phyloP scores from a whole-genome alignment of 106 monocot species.

The Acanthochlamys bracteata region DNA sequence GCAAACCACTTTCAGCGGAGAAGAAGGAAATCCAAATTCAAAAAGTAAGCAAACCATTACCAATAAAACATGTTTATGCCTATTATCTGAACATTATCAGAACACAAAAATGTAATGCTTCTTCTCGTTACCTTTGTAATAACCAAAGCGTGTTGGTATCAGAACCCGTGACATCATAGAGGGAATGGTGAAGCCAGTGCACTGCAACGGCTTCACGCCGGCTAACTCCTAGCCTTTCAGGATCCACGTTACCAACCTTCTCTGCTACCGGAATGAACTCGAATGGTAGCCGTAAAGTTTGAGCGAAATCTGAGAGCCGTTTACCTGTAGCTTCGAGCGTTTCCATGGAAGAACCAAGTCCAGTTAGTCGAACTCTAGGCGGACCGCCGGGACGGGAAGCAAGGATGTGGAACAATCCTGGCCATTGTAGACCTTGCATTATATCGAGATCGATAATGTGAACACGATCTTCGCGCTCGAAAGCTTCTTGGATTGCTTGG shows the following conservation, averaged over 20 bases:
- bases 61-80: no score
- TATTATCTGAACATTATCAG: background rate
- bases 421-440: conserved; percentile 98
- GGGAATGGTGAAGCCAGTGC: conserved; percentile 92
- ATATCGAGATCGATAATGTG: conserved; percentile 95
- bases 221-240: conserved; percentile 56
- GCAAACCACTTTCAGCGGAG: background rate
- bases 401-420: conserved; percentile 81
- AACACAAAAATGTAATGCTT: background rate
- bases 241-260: conserved; percentile 78
- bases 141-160: conserved; percentile 91
- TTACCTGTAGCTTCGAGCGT: conserved; percentile 85
- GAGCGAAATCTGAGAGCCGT: conserved; percentile 78
- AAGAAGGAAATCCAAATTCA: background rate
- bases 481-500: conserved; percentile 94
- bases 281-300: conserved; percentile 76
- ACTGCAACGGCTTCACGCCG: conserved; percentile 84
- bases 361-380: conserved; percentile 67
- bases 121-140: conserved; percentile 50
- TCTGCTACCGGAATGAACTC: conserved; percentile 80
- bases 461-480: conserved; percentile 73
- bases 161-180: conserved; percentile 92
- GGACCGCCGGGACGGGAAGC: conserved; percentile 83
- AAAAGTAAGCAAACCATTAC: no score
- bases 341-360: conserved; percentile 76